These are phyloP conservation scores for Aspergillus sojae DNA, from an alignment of 2,329 filamentous ascomycete species.

Conservation along the genomic window DNA sequence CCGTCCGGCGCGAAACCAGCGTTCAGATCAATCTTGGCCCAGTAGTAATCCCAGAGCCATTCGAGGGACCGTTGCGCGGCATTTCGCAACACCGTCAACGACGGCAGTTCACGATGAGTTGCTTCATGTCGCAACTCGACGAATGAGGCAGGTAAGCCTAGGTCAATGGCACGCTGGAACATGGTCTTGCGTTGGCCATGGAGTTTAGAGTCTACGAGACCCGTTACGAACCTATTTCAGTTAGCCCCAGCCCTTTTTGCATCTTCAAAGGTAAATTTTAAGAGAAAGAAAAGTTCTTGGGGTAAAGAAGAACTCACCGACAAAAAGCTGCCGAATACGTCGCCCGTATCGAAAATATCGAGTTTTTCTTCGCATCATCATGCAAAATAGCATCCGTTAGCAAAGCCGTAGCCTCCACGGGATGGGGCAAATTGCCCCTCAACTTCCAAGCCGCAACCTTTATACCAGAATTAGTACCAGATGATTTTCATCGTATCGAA, in stretches of 20 bases:
- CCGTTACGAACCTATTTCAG: slow-evolving; percentile 45
- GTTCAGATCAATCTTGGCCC: slow-evolving; percentile 56
- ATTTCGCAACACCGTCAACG: slow-evolving; percentile 70
- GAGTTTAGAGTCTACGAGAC: slow-evolving; percentile 48
- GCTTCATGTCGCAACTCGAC: slow-evolving; percentile 88
- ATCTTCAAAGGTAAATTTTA: neutral
- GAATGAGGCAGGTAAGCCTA: slow-evolving; percentile 64
- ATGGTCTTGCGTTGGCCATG: slow-evolving; percentile 46
- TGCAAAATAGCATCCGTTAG: slow-evolving; percentile 50
- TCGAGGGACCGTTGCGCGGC: slow-evolving; percentile 70
- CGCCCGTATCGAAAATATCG: slow-evolving; percentile 48
- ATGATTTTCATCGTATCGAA: neutral
- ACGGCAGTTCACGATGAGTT: slow-evolving; percentile 84
- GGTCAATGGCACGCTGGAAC: slow-evolving; percentile 46
- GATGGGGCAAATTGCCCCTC: slow-evolving; percentile 48
- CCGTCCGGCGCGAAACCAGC: slow-evolving; percentile 12
- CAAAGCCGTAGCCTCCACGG: slow-evolving; percentile 50
- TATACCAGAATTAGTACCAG: neutral
- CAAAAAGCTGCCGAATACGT: slow-evolving; percentile 51
- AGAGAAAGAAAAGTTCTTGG: neutral
- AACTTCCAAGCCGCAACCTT: slow-evolving; percentile 50
- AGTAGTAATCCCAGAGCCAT: slow-evolving; percentile 93
- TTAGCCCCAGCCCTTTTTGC: neutral
- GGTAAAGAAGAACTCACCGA: slow-evolving; percentile 35
- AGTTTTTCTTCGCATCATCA: slow-evolving; percentile 44